Evolutionary conservation across 768 basidiomycete species (phyloP), one percentile per base, ranked within the genome.

Genomic region (Boletus coccyginus): DNA sequence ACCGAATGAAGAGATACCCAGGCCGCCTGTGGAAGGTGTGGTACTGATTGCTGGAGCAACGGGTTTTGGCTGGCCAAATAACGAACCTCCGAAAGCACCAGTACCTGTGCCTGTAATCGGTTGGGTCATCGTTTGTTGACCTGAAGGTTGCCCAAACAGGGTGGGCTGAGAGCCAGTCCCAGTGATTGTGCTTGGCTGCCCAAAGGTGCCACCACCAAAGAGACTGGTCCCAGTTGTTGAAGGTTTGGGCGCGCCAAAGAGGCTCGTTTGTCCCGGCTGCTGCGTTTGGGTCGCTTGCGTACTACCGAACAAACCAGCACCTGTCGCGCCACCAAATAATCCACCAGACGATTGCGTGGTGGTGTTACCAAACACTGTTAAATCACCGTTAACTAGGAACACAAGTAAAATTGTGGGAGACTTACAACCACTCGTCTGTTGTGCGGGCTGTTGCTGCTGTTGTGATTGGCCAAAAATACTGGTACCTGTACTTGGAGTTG

Each of bases 121-220:
- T 54, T 79, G 80, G 45, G 73, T 71, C 45, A 55, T 62, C 29
- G 69, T 50, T 42, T 65, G 67, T 64, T 85, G 81, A 16, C 78
- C 78, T 21, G 83, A 69, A 8, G 78, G 67, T 52, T 72, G 77
- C 31, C 85, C 85, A 56, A 88, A 88, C 14, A 86, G 63, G 32
- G 66, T 66, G 1, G 62, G 64, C 24, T 72, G 70, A 17, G 56
- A n/a, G n/a, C 69, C 66, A 45, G 66, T 59, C 29, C 62, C 70
- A 46, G 60, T 74, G 55, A 50, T 63, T 17, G 73, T 64, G 53
- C 59, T 60, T 46, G 75, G 66, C 58, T 83, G 80, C 29, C 78
- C 79, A 35, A 82, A 77, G 10, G 70, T 65, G n/a, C 73, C 72
- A 60, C 82, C 80, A 24, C 83, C 80, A n/a, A 85, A 84, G 27